Evolutionary conservation across 2,329 filamentous ascomycete genomes (phyloP).

Genomic region (Sclerotinia subarctica): DNA sequence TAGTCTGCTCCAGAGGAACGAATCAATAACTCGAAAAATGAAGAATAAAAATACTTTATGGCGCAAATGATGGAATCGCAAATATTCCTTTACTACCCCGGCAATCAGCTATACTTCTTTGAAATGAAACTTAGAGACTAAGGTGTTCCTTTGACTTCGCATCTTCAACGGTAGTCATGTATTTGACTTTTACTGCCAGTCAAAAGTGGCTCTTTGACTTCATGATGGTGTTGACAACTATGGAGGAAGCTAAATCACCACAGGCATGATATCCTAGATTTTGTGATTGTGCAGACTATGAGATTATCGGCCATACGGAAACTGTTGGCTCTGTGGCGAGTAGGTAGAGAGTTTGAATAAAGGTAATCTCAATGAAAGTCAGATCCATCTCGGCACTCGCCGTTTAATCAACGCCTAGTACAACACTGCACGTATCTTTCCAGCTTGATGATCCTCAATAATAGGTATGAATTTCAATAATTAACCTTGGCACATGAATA

Average conservation of each 20-base stretch:
- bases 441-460: neutral
- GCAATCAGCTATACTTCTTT: neutral
- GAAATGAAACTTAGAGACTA: neutral
- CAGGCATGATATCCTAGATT: neutral
- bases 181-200: neutral
- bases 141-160: neutral
- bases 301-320: neutral
- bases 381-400: neutral
- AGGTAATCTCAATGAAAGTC: neutral
- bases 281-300: neutral
- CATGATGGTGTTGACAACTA: neutral
- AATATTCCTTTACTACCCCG: neutral
- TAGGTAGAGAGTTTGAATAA: neutral
- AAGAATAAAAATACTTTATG: neutral
- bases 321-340: neutral
- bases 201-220: neutral
- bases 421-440: neutral
- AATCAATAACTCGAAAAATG: neutral
- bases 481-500: neutral
- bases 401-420: neutral
- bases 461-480: neutral
- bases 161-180: neutral
- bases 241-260: neutral
- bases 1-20: neutral
- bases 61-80: neutral